These are phyloP conservation scores for Diplodia scrobiculata DNA, from an alignment of 2,329 filamentous ascomycete species.

Conservation along the genomic window DNA sequence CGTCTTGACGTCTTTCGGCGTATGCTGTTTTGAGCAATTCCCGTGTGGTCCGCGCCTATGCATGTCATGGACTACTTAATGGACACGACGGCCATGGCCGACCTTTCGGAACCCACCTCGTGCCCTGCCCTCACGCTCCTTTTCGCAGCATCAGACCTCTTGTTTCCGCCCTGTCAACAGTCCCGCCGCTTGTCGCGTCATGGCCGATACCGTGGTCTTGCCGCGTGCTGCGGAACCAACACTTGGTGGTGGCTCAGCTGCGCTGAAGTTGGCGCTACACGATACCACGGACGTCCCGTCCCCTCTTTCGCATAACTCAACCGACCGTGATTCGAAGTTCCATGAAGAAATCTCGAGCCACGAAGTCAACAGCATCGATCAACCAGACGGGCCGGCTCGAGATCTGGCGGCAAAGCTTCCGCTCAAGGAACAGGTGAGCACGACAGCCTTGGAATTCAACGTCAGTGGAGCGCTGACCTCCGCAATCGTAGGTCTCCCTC, in stretches of 20 bases:
- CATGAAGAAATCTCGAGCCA: neutral
- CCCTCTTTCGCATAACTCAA: neutral
- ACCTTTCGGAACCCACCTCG: slow-evolving; percentile 3
- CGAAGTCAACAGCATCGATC: slow-evolving; percentile 39
- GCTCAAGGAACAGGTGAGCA: slow-evolving; percentile 44
- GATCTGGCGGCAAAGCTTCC: slow-evolving; percentile 43
- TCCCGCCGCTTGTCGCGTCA: neutral
- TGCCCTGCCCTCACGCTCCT: neutral
- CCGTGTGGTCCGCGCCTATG: slow-evolving; percentile 18
- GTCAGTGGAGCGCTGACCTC: neutral
- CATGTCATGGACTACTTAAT: slow-evolving; percentile 19
- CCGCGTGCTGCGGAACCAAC: slow-evolving; percentile 3
- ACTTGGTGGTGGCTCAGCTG: neutral
- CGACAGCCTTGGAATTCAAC: too few relatives aligned
- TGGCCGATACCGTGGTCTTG: slow-evolving; percentile 19
- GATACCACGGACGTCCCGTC: neutral
- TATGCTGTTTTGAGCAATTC: slow-evolving; percentile 20
- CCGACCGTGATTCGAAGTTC: neutral
- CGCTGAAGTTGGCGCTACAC: slow-evolving; percentile 2
- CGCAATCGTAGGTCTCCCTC: slow-evolving; percentile 39
- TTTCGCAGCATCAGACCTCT: neutral
- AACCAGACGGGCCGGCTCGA: slow-evolving; percentile 41
- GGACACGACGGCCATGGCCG: slow-evolving; percentile 5
- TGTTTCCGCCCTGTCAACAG: neutral
- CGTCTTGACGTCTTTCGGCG: slow-evolving; percentile 13